Evolutionary conservation across 78 protist genomes (phyloP).

Genomic region (Salpingoeca rosetta): DNA sequence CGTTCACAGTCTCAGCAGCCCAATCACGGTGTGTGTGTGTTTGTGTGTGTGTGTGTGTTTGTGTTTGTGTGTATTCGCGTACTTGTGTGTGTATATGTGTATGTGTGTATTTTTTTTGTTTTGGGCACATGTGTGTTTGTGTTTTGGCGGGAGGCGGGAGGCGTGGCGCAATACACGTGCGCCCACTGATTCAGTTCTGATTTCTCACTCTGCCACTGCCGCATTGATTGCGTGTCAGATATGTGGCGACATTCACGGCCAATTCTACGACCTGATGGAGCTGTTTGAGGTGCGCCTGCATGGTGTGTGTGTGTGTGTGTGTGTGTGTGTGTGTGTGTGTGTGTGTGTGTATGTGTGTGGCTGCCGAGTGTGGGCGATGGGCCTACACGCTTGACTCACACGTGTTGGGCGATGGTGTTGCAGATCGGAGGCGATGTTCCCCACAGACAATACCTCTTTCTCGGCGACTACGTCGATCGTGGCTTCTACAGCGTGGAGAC

Average conservation of each 20-base stretch:
- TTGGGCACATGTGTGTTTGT: background rate
- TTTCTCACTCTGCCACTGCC: background rate
- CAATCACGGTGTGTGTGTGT: slow-evolving; percentile 81
- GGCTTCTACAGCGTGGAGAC: slow-evolving; percentile 97
- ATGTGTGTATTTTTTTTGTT: background rate
- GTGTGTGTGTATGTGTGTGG: too few species aligned
- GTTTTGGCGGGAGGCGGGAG: background rate
- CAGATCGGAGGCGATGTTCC: slow-evolving; percentile 48
- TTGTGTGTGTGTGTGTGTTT: background rate
- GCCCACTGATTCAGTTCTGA: background rate
- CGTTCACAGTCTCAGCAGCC: slow-evolving; percentile 91
- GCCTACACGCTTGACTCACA: too few species aligned
- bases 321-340: too few species aligned
- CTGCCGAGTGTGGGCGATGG: too few species aligned
- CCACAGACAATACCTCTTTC: slow-evolving; percentile 76
- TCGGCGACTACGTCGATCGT: slow-evolving; percentile 99
- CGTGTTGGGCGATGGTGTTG: background rate
- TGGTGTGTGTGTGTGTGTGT: background rate
- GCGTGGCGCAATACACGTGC: too few species aligned
- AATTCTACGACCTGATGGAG: slow-evolving; percentile 94
- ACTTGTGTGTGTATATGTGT: background rate
- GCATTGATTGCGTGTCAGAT: slow-evolving; percentile 38
- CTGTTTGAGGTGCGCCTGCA: slow-evolving; percentile 70
- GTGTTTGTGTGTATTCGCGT: background rate
- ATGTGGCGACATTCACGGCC: slow-evolving; percentile 99